Evolutionary conservation across 2,329 filamentous ascomycete species (phyloP).

Genomic region (Fusarium ramigenum): DNA sequence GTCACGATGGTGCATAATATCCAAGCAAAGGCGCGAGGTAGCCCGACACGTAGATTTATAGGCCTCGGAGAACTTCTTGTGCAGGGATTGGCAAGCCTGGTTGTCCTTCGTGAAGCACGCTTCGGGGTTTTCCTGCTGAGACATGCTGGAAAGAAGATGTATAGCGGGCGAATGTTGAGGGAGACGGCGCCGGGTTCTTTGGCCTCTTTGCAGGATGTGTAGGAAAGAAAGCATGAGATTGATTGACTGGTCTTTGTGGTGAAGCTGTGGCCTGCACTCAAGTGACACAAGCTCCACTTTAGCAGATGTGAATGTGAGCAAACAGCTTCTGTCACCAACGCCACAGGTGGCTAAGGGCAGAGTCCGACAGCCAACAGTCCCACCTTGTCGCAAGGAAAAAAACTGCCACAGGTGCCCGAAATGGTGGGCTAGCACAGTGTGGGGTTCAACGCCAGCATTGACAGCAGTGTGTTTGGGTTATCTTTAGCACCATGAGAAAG

Average conservation of each 20-base stretch:
- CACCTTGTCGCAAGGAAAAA: background rate
- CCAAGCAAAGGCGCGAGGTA: no score
- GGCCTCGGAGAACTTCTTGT: no score
- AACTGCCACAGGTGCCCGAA: no score
- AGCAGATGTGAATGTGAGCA: background rate
- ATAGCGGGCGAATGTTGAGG: background rate
- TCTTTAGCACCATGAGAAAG: no score
- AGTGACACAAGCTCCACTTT: background rate
- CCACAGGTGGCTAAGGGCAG: background rate
- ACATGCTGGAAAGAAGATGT: background rate
- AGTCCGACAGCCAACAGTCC: fast-evolving
- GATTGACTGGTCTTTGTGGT: background rate
- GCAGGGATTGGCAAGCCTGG: no score
- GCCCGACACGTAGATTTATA: no score
- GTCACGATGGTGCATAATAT: no score
- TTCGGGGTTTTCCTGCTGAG: no score
- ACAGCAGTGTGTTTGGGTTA: no score
- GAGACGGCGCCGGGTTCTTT: fast-evolving
- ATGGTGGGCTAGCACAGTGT: fast-evolving
- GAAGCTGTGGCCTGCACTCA: background rate
- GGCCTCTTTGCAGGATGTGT: fast-evolving
- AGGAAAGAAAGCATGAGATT: fast-evolving
- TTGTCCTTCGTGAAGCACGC: no score
- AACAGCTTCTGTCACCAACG: background rate
- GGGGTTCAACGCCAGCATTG: no score